phyloP scores from a whole-genome alignment of 306 rosid species.

The Potentilla sterilis region DNA sequence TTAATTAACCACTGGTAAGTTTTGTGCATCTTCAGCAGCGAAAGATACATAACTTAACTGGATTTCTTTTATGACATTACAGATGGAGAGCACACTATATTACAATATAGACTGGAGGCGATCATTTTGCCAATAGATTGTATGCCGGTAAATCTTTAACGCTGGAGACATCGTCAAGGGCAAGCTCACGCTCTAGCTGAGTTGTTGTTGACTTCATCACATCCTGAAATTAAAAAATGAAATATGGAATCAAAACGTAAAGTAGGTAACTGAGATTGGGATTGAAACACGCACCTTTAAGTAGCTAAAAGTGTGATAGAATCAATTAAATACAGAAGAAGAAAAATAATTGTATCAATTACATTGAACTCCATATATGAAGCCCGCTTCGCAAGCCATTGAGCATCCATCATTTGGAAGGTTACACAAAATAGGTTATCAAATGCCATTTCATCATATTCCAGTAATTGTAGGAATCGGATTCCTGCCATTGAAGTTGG shows the following conservation, averaged over 20 bases:
- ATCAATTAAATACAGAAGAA: not conserved
- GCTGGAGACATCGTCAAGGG: slow-evolving; percentile 68
- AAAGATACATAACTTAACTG: not conserved
- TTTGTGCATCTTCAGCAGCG: not conserved
- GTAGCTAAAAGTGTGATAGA: not conserved
- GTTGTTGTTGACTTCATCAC: slow-evolving; percentile 78
- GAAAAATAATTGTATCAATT: slow-evolving; percentile 11
- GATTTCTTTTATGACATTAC: slow-evolving; percentile 2
- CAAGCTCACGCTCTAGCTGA: slow-evolving; percentile 94
- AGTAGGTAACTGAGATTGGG: not conserved
- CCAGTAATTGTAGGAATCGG: slow-evolving; percentile 59
- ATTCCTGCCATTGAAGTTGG: slow-evolving; percentile 66
- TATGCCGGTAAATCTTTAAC: slow-evolving; percentile 83
- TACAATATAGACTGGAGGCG: not conserved
- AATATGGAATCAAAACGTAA: not conserved
- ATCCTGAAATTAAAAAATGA: slow-evolving; percentile 41
- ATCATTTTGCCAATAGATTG: slow-evolving; percentile 63
- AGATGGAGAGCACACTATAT: not conserved
- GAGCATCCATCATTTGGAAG: slow-evolving; percentile 93
- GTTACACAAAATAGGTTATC: slow-evolving; percentile 79
- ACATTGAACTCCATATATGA: slow-evolving; percentile 94
- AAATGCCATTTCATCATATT: slow-evolving; percentile 82
- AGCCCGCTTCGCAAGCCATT: slow-evolving; percentile 94
- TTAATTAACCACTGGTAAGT: not conserved
- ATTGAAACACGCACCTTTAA: not conserved